phyloP scores from a whole-genome alignment of 495 filamentous ascomycete genomes.

The Talaromyces trachyspermus region DNA sequence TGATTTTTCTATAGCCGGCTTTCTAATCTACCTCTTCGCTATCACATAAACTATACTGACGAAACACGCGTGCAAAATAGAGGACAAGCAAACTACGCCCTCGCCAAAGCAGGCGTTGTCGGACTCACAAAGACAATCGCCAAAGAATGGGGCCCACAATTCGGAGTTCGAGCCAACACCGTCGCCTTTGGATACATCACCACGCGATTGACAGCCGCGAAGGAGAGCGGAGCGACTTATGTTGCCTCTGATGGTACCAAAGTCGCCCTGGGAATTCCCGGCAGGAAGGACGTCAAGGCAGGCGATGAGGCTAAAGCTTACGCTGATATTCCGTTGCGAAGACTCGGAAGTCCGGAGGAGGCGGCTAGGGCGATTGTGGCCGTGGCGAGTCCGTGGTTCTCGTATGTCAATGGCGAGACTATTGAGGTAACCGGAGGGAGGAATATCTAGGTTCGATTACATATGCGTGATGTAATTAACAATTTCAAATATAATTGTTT shows the following conservation, averaged over 20 bases:
- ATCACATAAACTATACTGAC: not conserved
- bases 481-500: too few relatives aligned
- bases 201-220: slow-evolving; percentile 70
- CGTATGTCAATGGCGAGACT: slow-evolving; percentile 78
- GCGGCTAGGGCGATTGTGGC: slow-evolving; percentile 71
- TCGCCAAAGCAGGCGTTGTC: slow-evolving; percentile 73
- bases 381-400: slow-evolving; percentile 71
- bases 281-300: slow-evolving; percentile 27
- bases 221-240: slow-evolving; percentile 73
- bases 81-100: slow-evolving; percentile 77
- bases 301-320: slow-evolving; percentile 29
- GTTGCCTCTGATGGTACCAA: slow-evolving; percentile 68
- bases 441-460: slow-evolving; percentile 53
- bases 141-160: slow-evolving; percentile 84
- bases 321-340: slow-evolving; percentile 66
- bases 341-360: slow-evolving; percentile 70
- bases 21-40: not conserved
- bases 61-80: slow-evolving; percentile 14
- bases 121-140: slow-evolving; percentile 81
- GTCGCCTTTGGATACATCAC: slow-evolving; percentile 73
- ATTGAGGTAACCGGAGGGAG: slow-evolving; percentile 76
- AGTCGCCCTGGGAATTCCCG: slow-evolving; percentile 70
- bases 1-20: not conserved
- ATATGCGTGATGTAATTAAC: too few relatives aligned
- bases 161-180: slow-evolving; percentile 77